Base-by-base conservation (phyloP, 495 filamentous ascomycete genomes). In the Corynascus novoguineensis region DNA sequence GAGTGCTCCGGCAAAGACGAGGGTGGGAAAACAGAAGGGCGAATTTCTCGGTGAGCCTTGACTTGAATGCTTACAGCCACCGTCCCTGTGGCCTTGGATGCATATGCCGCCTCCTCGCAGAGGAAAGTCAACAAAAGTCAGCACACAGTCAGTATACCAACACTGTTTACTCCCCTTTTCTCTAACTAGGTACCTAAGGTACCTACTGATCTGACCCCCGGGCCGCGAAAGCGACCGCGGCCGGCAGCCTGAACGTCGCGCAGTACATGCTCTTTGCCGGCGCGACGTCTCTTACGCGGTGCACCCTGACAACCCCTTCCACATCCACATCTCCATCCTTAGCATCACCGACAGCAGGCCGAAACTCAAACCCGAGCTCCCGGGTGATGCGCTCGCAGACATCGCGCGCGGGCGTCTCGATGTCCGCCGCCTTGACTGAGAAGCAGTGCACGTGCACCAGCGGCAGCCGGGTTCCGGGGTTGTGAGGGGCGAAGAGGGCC, bases 211-310 rank as follows among this genome's bases (percentile, higher is more conserved):
- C 34, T 27, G 69, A 21, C 47, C 53, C 61, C 73, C 68, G n/a
- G 27, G 65, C 28, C 25, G 73, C 75, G 73, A 96, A 96, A 42
- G 90, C 93, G 2, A 96, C 90, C 66, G 88, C 84, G 22, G 67
- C 61, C 24, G 93, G 95, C 41, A 98, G 61, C 50, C 90, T 79
- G 69, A 98, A 97, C 60, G 83, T 95, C 8, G 89, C 91, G 70
- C 93, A 97, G 71, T 95, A 97, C 90, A 97, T 97, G 65, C 84
- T 81, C 80, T 98, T 97, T 59, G 86, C 85, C 29, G 95, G 93
- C 60, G 90, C 88, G 53, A 98, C 95, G 55, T 93, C 81, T 60
- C 93, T 76, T 17, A 97, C 89, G 71, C 93, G 83, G 61, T 85
- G 76, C 12, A 97, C 78, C 14, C 76, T 74, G 25, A 90, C 74